Evolutionary conservation across 1,284 basidiomycete genomes (phyloP), one percentile per base, ranked within the genome.

Genomic region (Cystobasidiaceae sp.): DNA sequence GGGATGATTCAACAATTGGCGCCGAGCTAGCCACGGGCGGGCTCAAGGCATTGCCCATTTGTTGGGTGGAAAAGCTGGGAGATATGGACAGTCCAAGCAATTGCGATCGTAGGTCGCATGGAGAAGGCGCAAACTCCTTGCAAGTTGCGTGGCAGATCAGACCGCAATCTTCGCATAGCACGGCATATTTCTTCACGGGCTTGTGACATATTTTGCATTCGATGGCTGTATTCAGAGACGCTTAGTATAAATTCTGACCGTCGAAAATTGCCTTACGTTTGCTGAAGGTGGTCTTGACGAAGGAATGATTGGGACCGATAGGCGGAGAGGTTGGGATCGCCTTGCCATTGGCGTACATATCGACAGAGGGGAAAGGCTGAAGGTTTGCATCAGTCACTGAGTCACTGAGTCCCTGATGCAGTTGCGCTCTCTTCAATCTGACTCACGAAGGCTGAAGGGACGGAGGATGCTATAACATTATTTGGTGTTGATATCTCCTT

Each of bases 231-330:
- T n/a, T n/a, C n/a, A n/a, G n/a, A n/a, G 66, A 67, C 37, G 68
- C n/a, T n/a, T n/a, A n/a, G n/a, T n/a, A n/a, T n/a, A n/a, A n/a
- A n/a, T n/a, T 11, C 58, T 4, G 21, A 9, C 45, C 34, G 6
- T 27, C 23, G 3, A 19, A 19, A 15, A 41, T 30, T 49, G 33
- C 81, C 87, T 75, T 75, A 93, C 90, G 83, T 80, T 93, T 93
- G 74, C 87, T 86, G 76, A 96, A 96, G 2, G 87, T 88, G 2
- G 90, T 94, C 79, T 90, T 93, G 48, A 94, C 88, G 74, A 94
- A 92, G 5, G 83, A 83, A 72, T 96, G 93, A 33, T 37, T 41
- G 0, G 28, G 49, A 33, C 48, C 50, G 25, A 34, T 19, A 5
- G 27, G 33, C 13, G 51, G 44, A 6, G 37, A n/a, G n/a, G n/a